A percentile compares a stretch with the other conserved stretches of the same genome.
Conservation (phyloP, 1,139 yeast genomes). For the Suzukiozyma palmioleophila region DNA sequence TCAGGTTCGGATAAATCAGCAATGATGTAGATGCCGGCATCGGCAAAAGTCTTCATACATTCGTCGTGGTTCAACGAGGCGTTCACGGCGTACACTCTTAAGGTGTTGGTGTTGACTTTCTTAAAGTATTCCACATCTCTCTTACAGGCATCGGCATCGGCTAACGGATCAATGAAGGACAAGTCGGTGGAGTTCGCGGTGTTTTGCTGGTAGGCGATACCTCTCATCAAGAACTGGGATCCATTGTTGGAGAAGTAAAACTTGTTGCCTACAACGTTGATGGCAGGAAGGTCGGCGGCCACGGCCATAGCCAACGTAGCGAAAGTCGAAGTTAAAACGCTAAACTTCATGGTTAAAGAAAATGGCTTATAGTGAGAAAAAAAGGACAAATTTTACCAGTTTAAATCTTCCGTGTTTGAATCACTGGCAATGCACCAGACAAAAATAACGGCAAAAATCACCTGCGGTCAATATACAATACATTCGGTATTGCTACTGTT, state of each 20-base stretch:
- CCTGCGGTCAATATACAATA: no score
- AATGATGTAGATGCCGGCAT: slow-evolving; percentile 84
- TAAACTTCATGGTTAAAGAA: background rate
- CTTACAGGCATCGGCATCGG: slow-evolving; percentile 64
- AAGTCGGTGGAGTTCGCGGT: slow-evolving; percentile 46
- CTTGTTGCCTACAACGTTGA: slow-evolving; percentile 66
- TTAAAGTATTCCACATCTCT: slow-evolving; percentile 80
- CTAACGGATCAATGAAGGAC: slow-evolving; percentile 65
- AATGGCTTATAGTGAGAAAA: background rate
- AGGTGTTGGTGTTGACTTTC: slow-evolving; percentile 71
- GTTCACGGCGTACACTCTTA: slow-evolving; percentile 70
- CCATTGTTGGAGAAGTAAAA: slow-evolving; percentile 76
- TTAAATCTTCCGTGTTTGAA: no score
- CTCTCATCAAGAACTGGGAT: slow-evolving; percentile 74
- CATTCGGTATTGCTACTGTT: no score
- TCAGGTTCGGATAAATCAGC: slow-evolving; percentile 88
- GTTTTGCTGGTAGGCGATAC: slow-evolving; percentile 76
- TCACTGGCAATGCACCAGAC: no score
- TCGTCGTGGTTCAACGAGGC: slow-evolving; percentile 78
- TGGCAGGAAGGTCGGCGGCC: slow-evolving; percentile 29
- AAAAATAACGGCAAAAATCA: no score
- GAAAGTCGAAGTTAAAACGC: slow-evolving; percentile 6
- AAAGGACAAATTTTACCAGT: no score
- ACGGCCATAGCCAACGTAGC: slow-evolving; percentile 7
- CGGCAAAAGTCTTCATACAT: slow-evolving; percentile 81